Percentiles rank a stretch among this genome's conserved stretches.
These are phyloP conservation scores for Hirsutella rhossiliensis DNA, from an alignment of 2,329 filamentous ascomycete genomes.

Conservation along the genomic window DNA sequence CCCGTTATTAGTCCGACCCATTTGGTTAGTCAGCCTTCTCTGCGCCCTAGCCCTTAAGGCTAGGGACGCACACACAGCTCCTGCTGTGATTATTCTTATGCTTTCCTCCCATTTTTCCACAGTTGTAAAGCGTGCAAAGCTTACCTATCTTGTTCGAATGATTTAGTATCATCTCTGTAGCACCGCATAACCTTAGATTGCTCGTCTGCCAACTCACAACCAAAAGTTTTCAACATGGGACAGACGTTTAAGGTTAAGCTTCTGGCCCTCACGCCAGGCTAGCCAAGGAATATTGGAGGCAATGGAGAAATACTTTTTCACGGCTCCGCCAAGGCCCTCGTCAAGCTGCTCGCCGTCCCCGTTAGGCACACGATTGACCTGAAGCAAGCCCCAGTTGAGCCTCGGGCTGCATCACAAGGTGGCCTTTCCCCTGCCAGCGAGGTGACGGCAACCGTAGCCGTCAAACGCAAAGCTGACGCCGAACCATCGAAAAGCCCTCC, in stretches of 20 bases:
- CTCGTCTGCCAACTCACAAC: neutral
- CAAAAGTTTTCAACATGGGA: constrained; percentile 13
- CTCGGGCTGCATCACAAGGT: neutral
- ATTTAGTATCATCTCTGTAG: neutral
- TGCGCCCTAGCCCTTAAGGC: no score
- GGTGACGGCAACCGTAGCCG: neutral
- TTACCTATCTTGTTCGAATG: neutral
- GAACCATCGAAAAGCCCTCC: neutral
- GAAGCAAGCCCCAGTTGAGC: neutral
- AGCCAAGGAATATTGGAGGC: constrained; percentile 4
- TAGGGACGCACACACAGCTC: no score
- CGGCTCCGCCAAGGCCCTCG: neutral
- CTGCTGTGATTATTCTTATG: no score
- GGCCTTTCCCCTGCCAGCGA: neutral
- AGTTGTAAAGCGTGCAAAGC: no score
- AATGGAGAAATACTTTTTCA: neutral
- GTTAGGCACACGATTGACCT: neutral
- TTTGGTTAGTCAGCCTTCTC: no score
- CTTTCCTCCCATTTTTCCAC: no score
- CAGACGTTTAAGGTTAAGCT: neutral
- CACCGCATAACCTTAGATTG: neutral
- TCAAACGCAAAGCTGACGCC: neutral
- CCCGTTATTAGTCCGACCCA: no score
- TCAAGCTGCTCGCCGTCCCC: neutral
- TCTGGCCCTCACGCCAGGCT: neutral